Conservation (phyloP, 2,329 filamentous ascomycete genomes). For the Rhinocladiella similis region DNA sequence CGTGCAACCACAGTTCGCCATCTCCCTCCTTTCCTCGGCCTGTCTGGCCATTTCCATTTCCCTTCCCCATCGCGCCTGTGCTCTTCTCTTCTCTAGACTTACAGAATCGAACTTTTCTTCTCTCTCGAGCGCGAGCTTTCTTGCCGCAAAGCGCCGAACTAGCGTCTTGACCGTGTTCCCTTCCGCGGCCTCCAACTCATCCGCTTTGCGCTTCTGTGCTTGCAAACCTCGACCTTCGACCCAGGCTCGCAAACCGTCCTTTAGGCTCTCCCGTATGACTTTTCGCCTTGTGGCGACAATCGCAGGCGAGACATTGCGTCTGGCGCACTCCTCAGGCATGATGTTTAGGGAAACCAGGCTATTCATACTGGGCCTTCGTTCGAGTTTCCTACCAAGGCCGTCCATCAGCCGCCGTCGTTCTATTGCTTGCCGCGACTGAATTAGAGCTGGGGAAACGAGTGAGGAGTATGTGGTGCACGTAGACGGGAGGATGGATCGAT, state of each 20-base stretch:
- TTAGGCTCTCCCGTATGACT: constrained; percentile 67
- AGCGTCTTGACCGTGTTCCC: constrained; percentile 26
- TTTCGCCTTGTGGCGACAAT: constrained; percentile 63
- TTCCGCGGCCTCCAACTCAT: constrained; percentile 37
- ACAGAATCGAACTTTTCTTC: constrained; percentile 13
- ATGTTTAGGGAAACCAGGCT: constrained; percentile 34
- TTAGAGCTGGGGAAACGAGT: constrained; percentile 26
- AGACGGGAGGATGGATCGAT: constrained; percentile 63
- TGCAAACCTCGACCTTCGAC: constrained; percentile 48
- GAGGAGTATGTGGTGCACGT: constrained; percentile 51
- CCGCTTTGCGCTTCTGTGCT: constrained; percentile 36
- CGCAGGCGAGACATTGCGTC: constrained; percentile 53
- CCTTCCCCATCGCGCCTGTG: constrained; percentile 25
- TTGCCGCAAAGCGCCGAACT: constrained; percentile 25
- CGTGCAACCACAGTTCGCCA: constrained; percentile 18
- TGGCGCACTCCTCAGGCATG: constrained; percentile 33
- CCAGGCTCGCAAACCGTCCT: constrained; percentile 66
- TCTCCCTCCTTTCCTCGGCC: constrained; percentile 22
- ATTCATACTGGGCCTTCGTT: constrained; percentile 34
- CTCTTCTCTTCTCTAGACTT: constrained; percentile 24
- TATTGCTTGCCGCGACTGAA: constrained; percentile 27
- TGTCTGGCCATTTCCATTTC: constrained; percentile 22
- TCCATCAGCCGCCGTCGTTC: constrained; percentile 24
- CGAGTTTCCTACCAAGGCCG: constrained; percentile 27
- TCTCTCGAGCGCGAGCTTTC: constrained; percentile 21